Evolutionary conservation across 2,329 filamentous ascomycete species (phyloP), one percentile per base, ranked within the genome.

Genomic region (Fusarium aywerte): DNA sequence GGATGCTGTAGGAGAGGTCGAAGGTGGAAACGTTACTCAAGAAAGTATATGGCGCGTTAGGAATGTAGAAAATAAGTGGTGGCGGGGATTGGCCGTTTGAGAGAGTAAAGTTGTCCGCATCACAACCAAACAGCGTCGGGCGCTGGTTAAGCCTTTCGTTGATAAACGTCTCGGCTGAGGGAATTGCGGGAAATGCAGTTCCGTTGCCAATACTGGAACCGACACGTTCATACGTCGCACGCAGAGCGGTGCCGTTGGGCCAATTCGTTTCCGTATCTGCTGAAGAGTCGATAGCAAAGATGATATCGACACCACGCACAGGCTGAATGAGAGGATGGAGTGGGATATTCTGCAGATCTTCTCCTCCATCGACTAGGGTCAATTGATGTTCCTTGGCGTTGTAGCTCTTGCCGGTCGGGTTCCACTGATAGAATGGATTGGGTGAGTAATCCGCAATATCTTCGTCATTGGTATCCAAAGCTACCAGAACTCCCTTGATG

Each of bases 1-100:
- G 77, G 69, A 87, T 79, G 20, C 85, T 82, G 83, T 94, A 93
- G 23, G 79, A 78, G 32, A 88, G 81, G 61, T 88, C 83, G 76
- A 91, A 95, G 39, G 95, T 97, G 1, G 90, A 91, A 5, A 90
- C 84, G 81, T 98, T 98, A 77, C 89, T 91, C 65, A 84, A 80
- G 73, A 85, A 87, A 35, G 89, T 86, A 79, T 96, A 97, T 1
- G 93, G 94, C 10, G 89, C 84, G 74, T 80, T 80, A 70, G 96
- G 92, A 40, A 98, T 78, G 81, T 99, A 99, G 65, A 97, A 92
- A 64, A 97, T 81, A 2, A 97, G 79, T 0, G 93, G 93, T 0
- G 85, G 80, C 6, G 77, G 51, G 0, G 77, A 52, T 80, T 76
- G 2, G 84, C 85, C 31, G 85, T 84, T 20, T 6, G 39, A 51